phyloP scores from a whole-genome alignment of 768 basidiomycete species.

The Podaxis mareebaensis region DNA sequence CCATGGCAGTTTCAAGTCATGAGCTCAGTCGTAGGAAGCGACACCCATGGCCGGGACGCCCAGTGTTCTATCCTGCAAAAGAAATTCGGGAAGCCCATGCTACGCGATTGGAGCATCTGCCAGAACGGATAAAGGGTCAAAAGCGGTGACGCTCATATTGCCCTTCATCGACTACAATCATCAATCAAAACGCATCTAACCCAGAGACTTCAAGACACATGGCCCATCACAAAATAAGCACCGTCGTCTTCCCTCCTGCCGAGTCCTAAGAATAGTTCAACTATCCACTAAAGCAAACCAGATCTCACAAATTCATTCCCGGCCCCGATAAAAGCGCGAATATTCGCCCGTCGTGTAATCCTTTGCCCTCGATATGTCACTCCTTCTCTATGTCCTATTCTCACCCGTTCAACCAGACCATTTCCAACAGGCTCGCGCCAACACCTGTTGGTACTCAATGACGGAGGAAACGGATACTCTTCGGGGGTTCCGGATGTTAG shows the following conservation, averaged over 20 bases:
- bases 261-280: background rate
- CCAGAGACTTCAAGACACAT: background rate
- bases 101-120: too few relatives aligned
- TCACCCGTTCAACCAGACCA: background rate
- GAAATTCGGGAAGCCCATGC: too few relatives aligned
- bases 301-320: background rate
- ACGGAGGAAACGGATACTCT: background rate
- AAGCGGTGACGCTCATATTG: too few relatives aligned
- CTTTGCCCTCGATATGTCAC: background rate
- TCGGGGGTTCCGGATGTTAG: background rate
- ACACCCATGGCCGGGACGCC: too few relatives aligned
- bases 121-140: too few relatives aligned
- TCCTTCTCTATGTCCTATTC: background rate
- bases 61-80: too few relatives aligned
- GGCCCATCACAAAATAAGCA: background rate
- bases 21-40: too few relatives aligned
- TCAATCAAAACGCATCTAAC: too few relatives aligned
- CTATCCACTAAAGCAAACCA: background rate
- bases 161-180: too few relatives aligned
- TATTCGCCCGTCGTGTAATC: slow-evolving; percentile 1
- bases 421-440: background rate
- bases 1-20: too few relatives aligned
- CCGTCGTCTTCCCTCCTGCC: background rate
- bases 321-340: slow-evolving; percentile 2
- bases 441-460: background rate